Percentiles rank a stretch among this genome's conserved stretches.
These are phyloP conservation scores for Crithidia fasciculata DNA, from an alignment of 208 protist genomes.

Conservation along the genomic window DNA sequence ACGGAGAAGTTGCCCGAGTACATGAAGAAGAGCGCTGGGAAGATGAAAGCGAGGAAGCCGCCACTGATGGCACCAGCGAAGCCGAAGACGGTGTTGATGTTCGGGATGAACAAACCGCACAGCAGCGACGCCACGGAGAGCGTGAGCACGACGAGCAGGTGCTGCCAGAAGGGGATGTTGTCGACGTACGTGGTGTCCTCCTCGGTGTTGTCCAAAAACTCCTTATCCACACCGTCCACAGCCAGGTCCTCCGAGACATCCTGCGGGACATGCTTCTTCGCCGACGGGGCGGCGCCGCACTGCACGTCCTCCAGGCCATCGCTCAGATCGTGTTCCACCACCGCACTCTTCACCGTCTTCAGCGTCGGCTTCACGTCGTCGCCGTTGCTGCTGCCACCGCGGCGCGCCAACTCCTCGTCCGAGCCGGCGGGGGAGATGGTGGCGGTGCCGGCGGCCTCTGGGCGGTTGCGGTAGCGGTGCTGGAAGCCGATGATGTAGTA, in stretches of 20 bases:
- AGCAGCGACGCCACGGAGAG: conserved; percentile 47
- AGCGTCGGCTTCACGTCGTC: neutral
- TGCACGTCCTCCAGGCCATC: conserved; percentile 2
- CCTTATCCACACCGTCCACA: conserved; percentile 1
- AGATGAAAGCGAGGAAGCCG: conserved; percentile 65
- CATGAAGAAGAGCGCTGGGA: conserved; percentile 64
- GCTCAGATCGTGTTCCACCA: neutral
- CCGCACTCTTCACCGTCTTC: neutral
- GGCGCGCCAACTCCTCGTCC: conserved; percentile 7
- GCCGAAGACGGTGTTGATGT: conserved; percentile 70
- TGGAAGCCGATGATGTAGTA: conserved; percentile 62
- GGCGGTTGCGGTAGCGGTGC: conserved; percentile 39
- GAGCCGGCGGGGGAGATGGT: neutral
- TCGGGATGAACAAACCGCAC: conserved; percentile 75
- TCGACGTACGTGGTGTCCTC: conserved; percentile 44
- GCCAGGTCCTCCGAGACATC: neutral
- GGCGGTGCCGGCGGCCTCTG: neutral
- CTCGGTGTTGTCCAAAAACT: conserved; percentile 7
- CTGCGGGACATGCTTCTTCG: conserved; percentile 18
- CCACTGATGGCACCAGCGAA: conserved; percentile 62
- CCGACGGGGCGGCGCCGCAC: neutral
- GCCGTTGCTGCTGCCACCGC: neutral
- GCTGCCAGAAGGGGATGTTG: conserved; percentile 53
- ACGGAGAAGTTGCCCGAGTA: conserved; percentile 59
- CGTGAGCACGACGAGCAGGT: conserved; percentile 37